Evolutionary conservation across 2,329 filamentous ascomycete species (phyloP), one percentile per base, ranked within the genome.

Genomic region (Apiospora saccharicola): DNA sequence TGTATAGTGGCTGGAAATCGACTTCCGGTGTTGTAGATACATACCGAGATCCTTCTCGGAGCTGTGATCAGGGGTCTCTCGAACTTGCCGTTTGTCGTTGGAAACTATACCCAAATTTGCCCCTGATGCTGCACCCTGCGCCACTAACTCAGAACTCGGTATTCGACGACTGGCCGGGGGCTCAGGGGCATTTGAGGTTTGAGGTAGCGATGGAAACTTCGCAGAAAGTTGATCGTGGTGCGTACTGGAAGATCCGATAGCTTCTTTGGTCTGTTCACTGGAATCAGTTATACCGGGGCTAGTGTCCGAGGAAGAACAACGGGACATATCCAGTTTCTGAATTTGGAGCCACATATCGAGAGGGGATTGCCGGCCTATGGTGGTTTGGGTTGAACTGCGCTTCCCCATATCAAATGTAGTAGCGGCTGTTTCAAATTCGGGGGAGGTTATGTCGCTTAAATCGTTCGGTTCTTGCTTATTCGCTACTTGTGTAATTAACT

Each of bases 281-380:
- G 57, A 37, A 10, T n/a, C 19, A 12, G 44, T 67, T 43, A 75
- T 76, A 47, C 73, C 73, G 30, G 75, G 75, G 7, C 74, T 75
- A 30, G 72, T 72, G 49, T 74, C 74, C n/a, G 74, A 77, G 34
- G 77, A 76, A 41, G 74, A 49, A 13, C 71, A 69, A 30, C 76
- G 79, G 67, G 57, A 67, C 16, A 73, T 72, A 37, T 77, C 77
- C 16, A 78, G 64, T 26, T 76, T 75, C 72, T 80, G 78, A 26
- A 75, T 79, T 13, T 79, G 74, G 57, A 81, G 71, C 79, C 79
- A 81, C 37, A 79, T 71, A 64, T 79, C 75, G 34, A 81, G 71
- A 30, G 78, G 78, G 6, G 79, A 80, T 71, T 76, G 72, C 26
- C 74, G 74, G 43, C 74, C 75, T 34, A 30, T 44, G 2, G n/a